A percentile compares a stretch with the other conserved stretches of the same genome.
Conservation (phyloP, 2,329 filamentous ascomycete genomes). For the Colletotrichum incanum region DNA sequence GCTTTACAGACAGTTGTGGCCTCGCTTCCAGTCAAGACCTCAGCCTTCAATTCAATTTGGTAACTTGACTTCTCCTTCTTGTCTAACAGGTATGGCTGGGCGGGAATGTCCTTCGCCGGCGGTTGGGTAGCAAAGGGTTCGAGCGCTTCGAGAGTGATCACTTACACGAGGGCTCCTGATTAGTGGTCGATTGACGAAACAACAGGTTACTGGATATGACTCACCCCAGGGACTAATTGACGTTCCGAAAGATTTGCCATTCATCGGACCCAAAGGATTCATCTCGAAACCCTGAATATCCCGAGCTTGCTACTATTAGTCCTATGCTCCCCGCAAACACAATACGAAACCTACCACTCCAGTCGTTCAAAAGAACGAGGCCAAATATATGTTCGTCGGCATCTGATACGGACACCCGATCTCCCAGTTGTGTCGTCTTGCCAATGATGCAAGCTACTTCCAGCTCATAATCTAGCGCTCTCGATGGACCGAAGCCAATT, state of each 20-base stretch:
- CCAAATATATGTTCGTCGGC: constrained; percentile 75
- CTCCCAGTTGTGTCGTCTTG: constrained; percentile 55
- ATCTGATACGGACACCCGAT: constrained; percentile 59
- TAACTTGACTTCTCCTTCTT: constrained; percentile 54
- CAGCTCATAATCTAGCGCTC: constrained; percentile 59
- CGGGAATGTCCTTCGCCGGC: constrained; percentile 45
- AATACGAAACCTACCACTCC: constrained; percentile 63
- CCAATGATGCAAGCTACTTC: constrained; percentile 63
- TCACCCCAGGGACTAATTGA: constrained; percentile 71
- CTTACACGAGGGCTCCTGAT: constrained; percentile 28
- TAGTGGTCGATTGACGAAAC: neutral
- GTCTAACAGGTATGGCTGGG: constrained; percentile 53
- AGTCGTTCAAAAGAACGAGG: constrained; percentile 75
- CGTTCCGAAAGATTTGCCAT: constrained; percentile 73
- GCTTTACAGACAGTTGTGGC: constrained; percentile 50
- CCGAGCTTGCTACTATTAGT: constrained; percentile 58
- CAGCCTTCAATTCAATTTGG: constrained; percentile 50
- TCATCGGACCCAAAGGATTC: constrained; percentile 73
- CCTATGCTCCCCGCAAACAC: neutral
- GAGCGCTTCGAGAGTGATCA: constrained; percentile 74
- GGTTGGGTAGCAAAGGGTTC: constrained; percentile 67
- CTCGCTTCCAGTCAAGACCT: constrained; percentile 47
- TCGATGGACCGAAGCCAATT: constrained; percentile 51
- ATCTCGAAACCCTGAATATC: constrained; percentile 76
- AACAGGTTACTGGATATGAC: neutral